Conservation (phyloP, 371 early-diverging fungal genomes). For the Apophysomyces ossiformis region DNA sequence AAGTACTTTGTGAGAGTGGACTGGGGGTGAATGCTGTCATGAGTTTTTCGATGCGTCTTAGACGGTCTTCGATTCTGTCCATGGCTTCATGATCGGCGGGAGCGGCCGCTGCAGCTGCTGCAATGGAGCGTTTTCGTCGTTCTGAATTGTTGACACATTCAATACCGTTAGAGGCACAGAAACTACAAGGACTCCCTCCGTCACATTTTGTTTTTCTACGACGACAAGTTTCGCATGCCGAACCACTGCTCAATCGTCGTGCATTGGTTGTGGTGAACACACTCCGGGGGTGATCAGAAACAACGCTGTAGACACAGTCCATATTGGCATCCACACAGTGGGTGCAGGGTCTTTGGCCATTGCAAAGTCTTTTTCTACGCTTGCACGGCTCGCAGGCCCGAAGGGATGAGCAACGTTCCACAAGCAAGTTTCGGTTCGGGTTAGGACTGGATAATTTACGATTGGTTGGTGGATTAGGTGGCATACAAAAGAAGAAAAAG, state of each 20-base stretch:
- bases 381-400: slow-evolving; percentile 35
- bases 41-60: slow-evolving; percentile 50
- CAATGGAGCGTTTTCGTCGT: slow-evolving; percentile 33
- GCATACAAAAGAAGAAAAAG: slow-evolving; percentile 19
- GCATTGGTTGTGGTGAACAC: slow-evolving; percentile 42
- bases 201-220: slow-evolving; percentile 59
- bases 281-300: slow-evolving; percentile 33
- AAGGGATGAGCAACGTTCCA: slow-evolving; percentile 27
- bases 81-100: slow-evolving; percentile 28
- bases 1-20: slow-evolving; percentile 29
- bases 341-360: slow-evolving; percentile 32
- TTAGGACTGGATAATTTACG: slow-evolving; percentile 17
- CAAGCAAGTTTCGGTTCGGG: slow-evolving; percentile 26
- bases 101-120: slow-evolving; percentile 8
- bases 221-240: slow-evolving; percentile 57
- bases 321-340: slow-evolving; percentile 25
- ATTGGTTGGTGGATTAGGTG: slow-evolving; percentile 26
- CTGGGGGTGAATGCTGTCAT: slow-evolving; percentile 55
- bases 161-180: slow-evolving; percentile 45
- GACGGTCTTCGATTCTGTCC: slow-evolving; percentile 54
- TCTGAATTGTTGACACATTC: slow-evolving; percentile 56
- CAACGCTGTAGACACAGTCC: slow-evolving; percentile 38
- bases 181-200: slow-evolving; percentile 52
- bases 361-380: slow-evolving; percentile 26
- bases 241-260: slow-evolving; percentile 51